These are phyloP conservation scores for Didymella lethalis DNA, from an alignment of 2,329 filamentous ascomycete genomes.

Conservation along the genomic window DNA sequence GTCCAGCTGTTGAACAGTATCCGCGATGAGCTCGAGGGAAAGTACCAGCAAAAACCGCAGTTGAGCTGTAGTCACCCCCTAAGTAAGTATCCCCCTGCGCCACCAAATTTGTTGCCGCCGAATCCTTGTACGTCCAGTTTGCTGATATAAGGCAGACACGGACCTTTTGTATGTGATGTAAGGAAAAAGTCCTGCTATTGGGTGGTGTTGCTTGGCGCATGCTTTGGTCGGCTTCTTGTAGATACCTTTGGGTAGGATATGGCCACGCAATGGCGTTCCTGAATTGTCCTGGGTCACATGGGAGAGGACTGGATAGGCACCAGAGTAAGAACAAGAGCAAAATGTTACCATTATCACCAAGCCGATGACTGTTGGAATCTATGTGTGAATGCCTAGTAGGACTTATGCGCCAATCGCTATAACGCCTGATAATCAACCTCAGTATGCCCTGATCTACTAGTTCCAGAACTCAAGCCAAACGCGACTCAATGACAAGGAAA, in stretches of 20 bases:
- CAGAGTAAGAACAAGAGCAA: neutral
- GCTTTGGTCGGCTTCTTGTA: constrained; percentile 3
- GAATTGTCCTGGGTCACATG: neutral
- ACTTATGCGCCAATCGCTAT: constrained; percentile 17
- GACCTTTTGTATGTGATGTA: constrained; percentile 32
- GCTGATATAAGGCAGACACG: constrained; percentile 23
- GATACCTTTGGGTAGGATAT: constrained; percentile 8
- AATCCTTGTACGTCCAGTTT: constrained; percentile 2
- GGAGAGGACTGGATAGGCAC: neutral
- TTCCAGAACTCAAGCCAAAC: neutral
- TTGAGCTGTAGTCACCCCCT: constrained; percentile 94
- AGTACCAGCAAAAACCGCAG: constrained; percentile 95
- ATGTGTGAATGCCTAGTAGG: constrained; percentile 16
- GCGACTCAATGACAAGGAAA: neutral
- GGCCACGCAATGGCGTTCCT: constrained; percentile 4
- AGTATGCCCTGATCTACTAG: neutral
- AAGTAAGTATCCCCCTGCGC: constrained; percentile 65
- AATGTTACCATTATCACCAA: neutral
- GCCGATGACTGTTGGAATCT: neutral
- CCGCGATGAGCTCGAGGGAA: constrained; percentile 82
- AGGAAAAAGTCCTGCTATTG: constrained; percentile 9
- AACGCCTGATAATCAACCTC: constrained; percentile 12
- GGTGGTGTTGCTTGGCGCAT: constrained; percentile 3
- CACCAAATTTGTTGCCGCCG: neutral
- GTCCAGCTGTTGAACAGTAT: constrained; percentile 95